phyloP scores from a whole-genome alignment of 73 alveolate genomes.

The Tetrahymena malaccensis region DNA sequence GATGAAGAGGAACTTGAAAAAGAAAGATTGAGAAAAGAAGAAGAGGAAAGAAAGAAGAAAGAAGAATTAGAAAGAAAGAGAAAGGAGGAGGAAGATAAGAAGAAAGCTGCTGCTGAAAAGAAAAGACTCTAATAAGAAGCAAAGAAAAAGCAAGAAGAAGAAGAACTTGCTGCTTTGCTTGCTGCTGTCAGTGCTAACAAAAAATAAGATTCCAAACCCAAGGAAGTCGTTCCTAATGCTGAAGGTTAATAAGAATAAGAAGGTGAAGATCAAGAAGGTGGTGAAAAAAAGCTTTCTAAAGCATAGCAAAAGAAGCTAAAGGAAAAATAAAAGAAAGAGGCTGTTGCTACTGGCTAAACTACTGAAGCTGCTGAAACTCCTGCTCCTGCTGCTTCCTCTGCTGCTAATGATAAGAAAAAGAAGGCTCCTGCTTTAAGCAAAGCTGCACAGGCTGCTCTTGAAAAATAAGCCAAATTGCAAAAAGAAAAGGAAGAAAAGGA shows the following conservation, averaged over 20 bases:
- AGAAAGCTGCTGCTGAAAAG: constrained; percentile 47
- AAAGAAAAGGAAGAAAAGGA: constrained; percentile 42
- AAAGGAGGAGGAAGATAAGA: constrained; percentile 63
- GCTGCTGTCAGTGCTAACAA: constrained; percentile 23
- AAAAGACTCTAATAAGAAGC: constrained; percentile 42
- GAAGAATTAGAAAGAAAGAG: constrained; percentile 25
- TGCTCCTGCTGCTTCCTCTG: background rate
- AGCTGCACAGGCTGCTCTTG: constrained; percentile 9
- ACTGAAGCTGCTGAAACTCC: background rate
- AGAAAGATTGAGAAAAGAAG: constrained; percentile 41
- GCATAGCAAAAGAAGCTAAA: constrained; percentile 34
- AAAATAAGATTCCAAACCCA: background rate
- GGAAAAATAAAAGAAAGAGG: constrained; percentile 39
- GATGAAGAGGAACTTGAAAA: constrained; percentile 50
- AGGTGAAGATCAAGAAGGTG: constrained; percentile 56
- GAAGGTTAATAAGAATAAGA: constrained; percentile 45
- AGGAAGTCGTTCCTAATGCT: constrained; percentile 44
- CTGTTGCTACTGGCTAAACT: background rate
- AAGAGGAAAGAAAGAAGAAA: constrained; percentile 38
- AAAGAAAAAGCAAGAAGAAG: constrained; percentile 50
- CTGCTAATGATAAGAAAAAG: constrained; percentile 56
- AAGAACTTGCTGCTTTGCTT: constrained; percentile 50
- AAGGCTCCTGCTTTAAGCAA: constrained; percentile 15
- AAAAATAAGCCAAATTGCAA: constrained; percentile 34
- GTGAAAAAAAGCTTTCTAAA: constrained; percentile 43